Percentiles rank a stretch among this genome's conserved stretches.
These are phyloP conservation scores for Pholiota molesta DNA, from an alignment of 768 basidiomycete species.

Conservation along the genomic window DNA sequence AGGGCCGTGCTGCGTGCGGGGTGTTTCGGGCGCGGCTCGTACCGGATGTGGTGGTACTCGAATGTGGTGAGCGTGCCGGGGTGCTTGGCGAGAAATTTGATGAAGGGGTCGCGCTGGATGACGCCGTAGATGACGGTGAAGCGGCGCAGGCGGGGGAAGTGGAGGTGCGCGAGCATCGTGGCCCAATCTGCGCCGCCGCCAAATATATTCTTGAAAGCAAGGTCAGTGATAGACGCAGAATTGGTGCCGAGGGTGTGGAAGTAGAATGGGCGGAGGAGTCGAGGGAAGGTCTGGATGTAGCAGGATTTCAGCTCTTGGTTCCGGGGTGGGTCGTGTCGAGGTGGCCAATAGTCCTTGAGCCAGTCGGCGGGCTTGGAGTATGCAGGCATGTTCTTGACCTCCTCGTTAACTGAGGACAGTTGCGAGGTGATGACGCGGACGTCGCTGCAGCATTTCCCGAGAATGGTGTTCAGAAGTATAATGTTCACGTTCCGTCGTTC, in stretches of 20 bases:
- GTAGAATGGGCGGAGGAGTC: constrained; percentile 23
- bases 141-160: constrained; percentile 15
- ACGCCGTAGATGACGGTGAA: constrained; percentile 17
- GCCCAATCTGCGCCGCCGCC: constrained; percentile 23
- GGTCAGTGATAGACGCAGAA: constrained; percentile 10
- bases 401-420: constrained; percentile 14
- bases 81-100: constrained; percentile 23
- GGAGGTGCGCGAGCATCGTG: constrained; percentile 15
- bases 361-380: constrained; percentile 13
- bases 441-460: constrained; percentile 14
- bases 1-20: constrained; percentile 6
- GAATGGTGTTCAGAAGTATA: constrained; percentile 11
- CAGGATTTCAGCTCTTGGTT: constrained; percentile 9
- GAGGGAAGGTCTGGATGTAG: constrained; percentile 21
- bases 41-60: constrained; percentile 24
- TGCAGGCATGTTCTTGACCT: constrained; percentile 13
- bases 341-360: constrained; percentile 20
- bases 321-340: background rate
- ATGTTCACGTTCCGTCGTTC: constrained; percentile 12
- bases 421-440: constrained; percentile 17
- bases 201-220: constrained; percentile 22
- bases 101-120: constrained; percentile 18
- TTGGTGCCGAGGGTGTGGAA: constrained; percentile 17
- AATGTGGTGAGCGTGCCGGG: constrained; percentile 12
- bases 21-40: constrained; percentile 16